Base-by-base conservation (phyloP, 2,329 filamentous ascomycete species). In the Orbilia brochopaga region DNA sequence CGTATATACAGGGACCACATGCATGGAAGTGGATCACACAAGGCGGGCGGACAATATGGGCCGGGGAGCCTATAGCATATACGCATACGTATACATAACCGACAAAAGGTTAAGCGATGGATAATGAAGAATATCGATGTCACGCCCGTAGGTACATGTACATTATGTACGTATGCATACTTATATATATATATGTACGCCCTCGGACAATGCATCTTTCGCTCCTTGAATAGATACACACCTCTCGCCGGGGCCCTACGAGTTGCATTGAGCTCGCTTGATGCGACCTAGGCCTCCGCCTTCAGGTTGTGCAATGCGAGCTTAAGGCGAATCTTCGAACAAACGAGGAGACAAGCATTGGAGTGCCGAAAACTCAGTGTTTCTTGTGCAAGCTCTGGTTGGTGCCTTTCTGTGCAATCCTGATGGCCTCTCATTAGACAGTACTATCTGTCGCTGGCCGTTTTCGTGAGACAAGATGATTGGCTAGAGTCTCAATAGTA, bases 381-480 rank as follows among this genome's bases (percentile, higher is more conserved):
- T 63, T 53, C 42, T 72, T 65, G 55, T 65, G 54, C 54, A 27
- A 24, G 24, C n/a, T 32, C 37, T 23, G 1, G 35, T 32, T 17
- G 21, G 19, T 19, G 35, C 13, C 8, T 52, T 46, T 32, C 24
- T 44, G 2, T 59, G 7, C 10, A 19, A 11, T 46, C 21, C 23
- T 48, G 19, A 60, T 27, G 13, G 10, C 40, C 24, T 58, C 23
- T 21, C 44, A 32, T 40, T 21, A 23, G 57, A 32, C 46, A 35
- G 46, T 21, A 13, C 10, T 24, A 50, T 42, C 67, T 64, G 67
- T 72, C 60, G 55, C 60, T 65, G 54, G 67, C 60, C 67, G 67
- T 72, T 72, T 72, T 65, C 59, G 67, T 72, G 67, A 65, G 60
- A 72, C 60, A 48, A 63, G 24, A 54, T 63, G 52, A 63, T 59